phyloP scores from a whole-genome alignment of 2,329 filamentous ascomycete genomes.

The Fusarium anguioides region DNA sequence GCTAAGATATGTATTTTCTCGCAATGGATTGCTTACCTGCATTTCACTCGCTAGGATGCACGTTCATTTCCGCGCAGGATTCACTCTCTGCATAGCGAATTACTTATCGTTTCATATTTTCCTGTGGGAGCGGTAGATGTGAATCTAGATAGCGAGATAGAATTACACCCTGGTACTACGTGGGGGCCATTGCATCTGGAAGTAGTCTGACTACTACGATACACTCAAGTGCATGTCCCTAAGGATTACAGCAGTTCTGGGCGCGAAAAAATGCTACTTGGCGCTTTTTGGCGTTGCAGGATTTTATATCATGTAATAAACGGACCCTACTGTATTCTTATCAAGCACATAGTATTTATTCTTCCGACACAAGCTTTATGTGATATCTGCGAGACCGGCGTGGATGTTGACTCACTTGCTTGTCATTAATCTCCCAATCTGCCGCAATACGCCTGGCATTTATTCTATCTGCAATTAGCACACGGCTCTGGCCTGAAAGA shows the following conservation, averaged over 20 bases:
- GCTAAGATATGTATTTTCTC: background rate
- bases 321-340: background rate
- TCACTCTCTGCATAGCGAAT: too few relatives aligned
- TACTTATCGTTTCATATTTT: too few relatives aligned
- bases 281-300: background rate
- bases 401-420: background rate
- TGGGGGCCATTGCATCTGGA: background rate
- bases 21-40: background rate
- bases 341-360: background rate
- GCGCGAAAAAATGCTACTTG: too few relatives aligned
- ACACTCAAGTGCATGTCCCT: too few relatives aligned
- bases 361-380: background rate
- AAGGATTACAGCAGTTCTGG: too few relatives aligned
- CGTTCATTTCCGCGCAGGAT: too few relatives aligned
- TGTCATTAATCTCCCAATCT: background rate
- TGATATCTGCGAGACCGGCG: background rate
- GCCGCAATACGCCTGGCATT: too few relatives aligned
- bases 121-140: too few relatives aligned
- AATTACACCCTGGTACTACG: background rate
- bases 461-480: background rate
- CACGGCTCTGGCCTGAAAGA: background rate
- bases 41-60: too few relatives aligned
- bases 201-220: too few relatives aligned
- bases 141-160: too few relatives aligned
- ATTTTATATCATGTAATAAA: background rate